These are phyloP conservation scores for Lipomyces sp. DNA, from an alignment of 805 yeast genomes.

Conservation along the genomic window DNA sequence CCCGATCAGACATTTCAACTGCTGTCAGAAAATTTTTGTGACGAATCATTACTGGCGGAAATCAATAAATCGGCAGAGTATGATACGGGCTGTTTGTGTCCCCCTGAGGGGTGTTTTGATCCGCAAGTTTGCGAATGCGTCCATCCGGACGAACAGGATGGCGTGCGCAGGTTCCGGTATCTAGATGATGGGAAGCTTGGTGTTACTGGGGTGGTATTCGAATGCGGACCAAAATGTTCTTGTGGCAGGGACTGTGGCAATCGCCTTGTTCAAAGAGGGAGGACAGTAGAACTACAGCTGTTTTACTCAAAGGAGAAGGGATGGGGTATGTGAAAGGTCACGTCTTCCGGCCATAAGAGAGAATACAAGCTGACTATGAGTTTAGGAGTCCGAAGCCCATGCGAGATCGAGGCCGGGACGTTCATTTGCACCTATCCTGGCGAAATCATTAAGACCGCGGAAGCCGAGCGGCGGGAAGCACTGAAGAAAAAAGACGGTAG, in stretches of 20 bases:
- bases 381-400: conserved; percentile 5
- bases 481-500: not conserved
- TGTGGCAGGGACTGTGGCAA: conserved; percentile 4
- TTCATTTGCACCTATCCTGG: conserved; percentile 14
- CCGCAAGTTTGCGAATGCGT: conserved; percentile 6
- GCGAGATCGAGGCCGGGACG: conserved; percentile 4
- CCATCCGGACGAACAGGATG: not conserved
- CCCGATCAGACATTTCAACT: conserved; percentile 1
- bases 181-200: conserved; percentile 1
- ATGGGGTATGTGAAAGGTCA: conserved; percentile 4
- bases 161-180: not conserved
- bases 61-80: not conserved
- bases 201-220: conserved; percentile 4
- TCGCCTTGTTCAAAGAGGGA: conserved; percentile 14
- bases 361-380: not conserved
- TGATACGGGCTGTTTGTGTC: not conserved
- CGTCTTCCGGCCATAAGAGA: not conserved
- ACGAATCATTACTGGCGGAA: not conserved
- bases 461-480: conserved; percentile 10
- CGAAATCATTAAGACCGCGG: conserved; percentile 10
- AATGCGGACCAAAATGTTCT: conserved; percentile 10
- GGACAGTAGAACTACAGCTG: conserved; percentile 5
- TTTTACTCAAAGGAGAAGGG: conserved; percentile 14
- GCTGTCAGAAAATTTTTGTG: not conserved
- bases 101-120: not conserved